Evolutionary conservation across 768 basidiomycete genomes (phyloP), one percentile per base, ranked within the genome.

Genomic region (Auriscalpium microsporum): DNA sequence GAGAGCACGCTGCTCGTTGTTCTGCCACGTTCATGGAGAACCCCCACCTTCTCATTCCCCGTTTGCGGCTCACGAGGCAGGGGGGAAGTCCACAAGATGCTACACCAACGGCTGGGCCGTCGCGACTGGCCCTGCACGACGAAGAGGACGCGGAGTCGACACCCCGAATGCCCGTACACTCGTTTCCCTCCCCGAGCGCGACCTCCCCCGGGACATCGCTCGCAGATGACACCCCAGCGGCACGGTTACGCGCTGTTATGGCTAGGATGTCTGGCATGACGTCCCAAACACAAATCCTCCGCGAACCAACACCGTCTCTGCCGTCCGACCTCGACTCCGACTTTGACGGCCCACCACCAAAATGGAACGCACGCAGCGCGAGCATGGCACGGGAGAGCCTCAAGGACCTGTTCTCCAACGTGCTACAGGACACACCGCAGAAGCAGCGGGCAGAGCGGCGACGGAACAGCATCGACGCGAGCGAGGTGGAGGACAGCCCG

Each of bases 401-500:
- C 45, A 54, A 34, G 50, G 54, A 54, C 34, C 34, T 62, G 36
- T 55, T 62, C 48, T 50, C 55, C n/a, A 52, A 60, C 14, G 61
- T 50, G 23, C 56, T 60, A 16, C 58, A 58, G 33, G 53, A 54
- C 38, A 45, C 10, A 50, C 60, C 16, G 53, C 58, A 16, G 50
- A 53, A 40, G 52, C 50, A n/a, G 19, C 56, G 53, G 35, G 23
- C 28, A 28, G 28, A 33, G 16, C 48, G 23, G 16, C 52, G 61
- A 37, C 54, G 61, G 38, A 62, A 62, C 42, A 62, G 61, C 53
- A 60, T 62, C n/a, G 61, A 62, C 42, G 48, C 38, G 46, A 60
- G 61, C 53, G 61, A 57, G 56, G 58, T 60, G n/a, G 58, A 59
- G 46, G 61, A 62, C n/a, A 62, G 58, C 19, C 61, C 61, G 34